phyloP scores from a whole-genome alignment of 106 monocot genomes.

The Acanthochlamys bracteata region DNA sequence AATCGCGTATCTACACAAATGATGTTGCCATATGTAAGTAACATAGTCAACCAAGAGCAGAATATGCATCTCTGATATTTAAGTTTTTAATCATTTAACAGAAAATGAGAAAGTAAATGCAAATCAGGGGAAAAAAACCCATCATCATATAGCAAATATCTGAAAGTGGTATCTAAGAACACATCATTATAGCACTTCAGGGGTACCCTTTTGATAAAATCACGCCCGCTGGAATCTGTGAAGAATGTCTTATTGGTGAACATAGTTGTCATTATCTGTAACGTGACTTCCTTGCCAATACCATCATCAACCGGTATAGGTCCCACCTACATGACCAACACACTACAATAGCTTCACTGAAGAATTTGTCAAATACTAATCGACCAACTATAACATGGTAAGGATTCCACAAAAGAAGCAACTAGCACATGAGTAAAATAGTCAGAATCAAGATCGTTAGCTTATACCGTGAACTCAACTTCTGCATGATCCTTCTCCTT shows the following conservation, averaged over 20 bases:
- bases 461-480: slow-evolving; percentile 86
- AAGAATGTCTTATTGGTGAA: slow-evolving; percentile 75
- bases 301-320: slow-evolving; percentile 77
- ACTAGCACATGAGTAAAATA: too few species aligned
- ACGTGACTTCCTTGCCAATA: slow-evolving; percentile 75
- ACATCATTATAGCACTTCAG: too few species aligned
- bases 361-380: too few species aligned
- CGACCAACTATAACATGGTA: too few species aligned
- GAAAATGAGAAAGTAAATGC: too few species aligned
- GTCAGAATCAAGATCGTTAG: slow-evolving; percentile 1
- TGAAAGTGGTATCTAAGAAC: too few species aligned
- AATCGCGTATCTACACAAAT: slow-evolving; percentile 76
- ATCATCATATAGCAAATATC: too few species aligned
- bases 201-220: slow-evolving; percentile 89
- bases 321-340: slow-evolving; percentile 44
- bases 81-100: too few species aligned
- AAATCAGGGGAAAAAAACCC: too few species aligned
- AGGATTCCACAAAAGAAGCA: too few species aligned
- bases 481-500: slow-evolving; percentile 83
- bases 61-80: too few species aligned
- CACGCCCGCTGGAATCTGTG: slow-evolving; percentile 94
- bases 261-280: slow-evolving; percentile 54
- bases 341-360: neutral
- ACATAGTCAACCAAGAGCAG: neutral
- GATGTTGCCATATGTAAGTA: too few species aligned